A percentile compares a stretch with the other conserved stretches of the same genome.
phyloP scores from a whole-genome alignment of 2,329 filamentous ascomycete genomes.

The Diplocarpon rosae region DNA sequence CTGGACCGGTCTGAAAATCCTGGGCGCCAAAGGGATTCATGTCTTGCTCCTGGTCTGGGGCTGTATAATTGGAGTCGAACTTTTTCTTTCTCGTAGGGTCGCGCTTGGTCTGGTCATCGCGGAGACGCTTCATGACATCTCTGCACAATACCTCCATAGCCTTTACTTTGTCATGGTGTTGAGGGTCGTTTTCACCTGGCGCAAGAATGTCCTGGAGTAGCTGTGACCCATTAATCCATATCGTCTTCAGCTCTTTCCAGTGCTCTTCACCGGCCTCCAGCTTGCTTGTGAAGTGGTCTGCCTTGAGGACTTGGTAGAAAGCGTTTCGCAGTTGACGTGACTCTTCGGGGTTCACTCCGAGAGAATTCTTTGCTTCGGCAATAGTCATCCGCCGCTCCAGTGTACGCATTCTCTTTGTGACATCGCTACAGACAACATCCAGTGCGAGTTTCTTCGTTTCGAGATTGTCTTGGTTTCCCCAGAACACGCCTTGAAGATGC shows the following conservation, averaged over 20 bases:
- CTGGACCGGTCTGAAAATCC: constrained; percentile 18
- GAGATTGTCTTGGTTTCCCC: constrained; percentile 43
- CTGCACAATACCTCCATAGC: constrained; percentile 61
- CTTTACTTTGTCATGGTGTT: constrained; percentile 44
- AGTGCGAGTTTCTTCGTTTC: constrained; percentile 58
- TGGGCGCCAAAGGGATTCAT: constrained; percentile 21
- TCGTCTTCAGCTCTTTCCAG: constrained; percentile 58
- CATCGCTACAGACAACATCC: constrained; percentile 70
- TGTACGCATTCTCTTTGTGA: constrained; percentile 67
- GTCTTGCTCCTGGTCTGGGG: constrained; percentile 11
- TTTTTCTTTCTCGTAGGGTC: constrained; percentile 36
- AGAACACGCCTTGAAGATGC: constrained; percentile 53
- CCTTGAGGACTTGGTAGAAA: constrained; percentile 55
- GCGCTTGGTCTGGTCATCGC: constrained; percentile 52
- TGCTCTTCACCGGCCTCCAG: constrained; percentile 59
- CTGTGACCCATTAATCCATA: constrained; percentile 51
- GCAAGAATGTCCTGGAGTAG: constrained; percentile 45
- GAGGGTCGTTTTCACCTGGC: constrained; percentile 38
- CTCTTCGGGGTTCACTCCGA: constrained; percentile 58
- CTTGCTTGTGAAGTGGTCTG: constrained; percentile 60
- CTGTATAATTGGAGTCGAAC: constrained; percentile 29
- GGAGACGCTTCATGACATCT: constrained; percentile 67
- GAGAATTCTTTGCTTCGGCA: constrained; percentile 60
- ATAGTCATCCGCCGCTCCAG: constrained; percentile 58
- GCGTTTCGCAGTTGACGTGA: constrained; percentile 53